These are phyloP conservation scores for Cryphonectria parasitica DNA, from an alignment of 2,329 filamentous ascomycete genomes.

Conservation along the genomic window DNA sequence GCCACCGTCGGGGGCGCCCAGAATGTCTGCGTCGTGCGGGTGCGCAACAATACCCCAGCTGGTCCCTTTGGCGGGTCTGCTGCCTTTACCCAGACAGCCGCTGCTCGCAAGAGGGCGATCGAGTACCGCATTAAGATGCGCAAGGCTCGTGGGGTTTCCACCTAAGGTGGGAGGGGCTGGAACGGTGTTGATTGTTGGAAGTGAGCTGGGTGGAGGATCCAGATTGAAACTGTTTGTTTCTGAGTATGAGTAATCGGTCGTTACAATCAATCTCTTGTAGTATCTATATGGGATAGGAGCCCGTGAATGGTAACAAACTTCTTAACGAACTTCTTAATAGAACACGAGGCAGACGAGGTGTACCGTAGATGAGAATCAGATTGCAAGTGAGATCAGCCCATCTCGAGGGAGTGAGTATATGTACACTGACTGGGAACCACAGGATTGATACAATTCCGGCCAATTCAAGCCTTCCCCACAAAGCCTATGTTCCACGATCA, in stretches of 20 bases:
- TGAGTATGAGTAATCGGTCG: too few species aligned
- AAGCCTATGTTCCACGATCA: neutral
- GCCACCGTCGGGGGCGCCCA: slow-evolving; percentile 60
- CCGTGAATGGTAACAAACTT: neutral
- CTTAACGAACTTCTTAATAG: neutral
- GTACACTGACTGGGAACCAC: neutral
- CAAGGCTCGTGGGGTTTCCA: slow-evolving; percentile 20
- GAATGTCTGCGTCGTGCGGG: slow-evolving; percentile 67
- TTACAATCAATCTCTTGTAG: too few species aligned
- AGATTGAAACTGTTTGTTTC: too few species aligned
- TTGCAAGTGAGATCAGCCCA: neutral
- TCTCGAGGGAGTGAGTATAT: neutral
- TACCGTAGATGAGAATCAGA: neutral
- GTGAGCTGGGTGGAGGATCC: neutral
- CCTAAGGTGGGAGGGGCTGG: neutral
- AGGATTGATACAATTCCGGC: neutral
- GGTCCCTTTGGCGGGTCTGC: slow-evolving; percentile 70
- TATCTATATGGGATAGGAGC: too few species aligned
- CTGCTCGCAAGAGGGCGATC: slow-evolving; percentile 67
- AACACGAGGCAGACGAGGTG: neutral
- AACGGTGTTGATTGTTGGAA: neutral
- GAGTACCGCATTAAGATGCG: slow-evolving; percentile 51
- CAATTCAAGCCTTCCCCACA: neutral
- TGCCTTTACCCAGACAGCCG: slow-evolving; percentile 64
- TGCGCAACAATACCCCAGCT: slow-evolving; percentile 64